Evolutionary conservation across 1,284 basidiomycete species (phyloP).

Genomic region (Malassezia cuniculi): DNA sequence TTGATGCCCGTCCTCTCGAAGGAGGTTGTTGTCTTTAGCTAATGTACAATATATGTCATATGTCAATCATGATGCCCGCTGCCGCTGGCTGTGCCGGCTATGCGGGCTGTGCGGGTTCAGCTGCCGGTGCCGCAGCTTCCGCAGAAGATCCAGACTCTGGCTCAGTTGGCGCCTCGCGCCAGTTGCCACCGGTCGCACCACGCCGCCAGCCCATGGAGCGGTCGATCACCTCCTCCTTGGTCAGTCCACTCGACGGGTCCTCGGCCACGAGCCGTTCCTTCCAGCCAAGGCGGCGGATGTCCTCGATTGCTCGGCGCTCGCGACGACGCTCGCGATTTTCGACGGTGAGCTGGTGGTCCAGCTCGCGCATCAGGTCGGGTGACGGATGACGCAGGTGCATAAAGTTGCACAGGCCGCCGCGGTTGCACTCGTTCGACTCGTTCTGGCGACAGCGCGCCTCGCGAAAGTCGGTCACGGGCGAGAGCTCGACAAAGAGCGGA

Average conservation of each 20-base stretch:
- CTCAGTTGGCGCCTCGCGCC: too few species aligned
- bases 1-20: conserved; percentile 1
- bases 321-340: conserved; percentile 23
- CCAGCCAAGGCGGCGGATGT: conserved; percentile 14
- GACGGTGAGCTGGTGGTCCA: conserved; percentile 35
- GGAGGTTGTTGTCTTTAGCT: conserved; percentile 1
- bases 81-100: not conserved
- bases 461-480: conserved; percentile 94
- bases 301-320: conserved; percentile 11
- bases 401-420: conserved; percentile 77
- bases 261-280: conserved; percentile 13
- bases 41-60: too few species aligned
- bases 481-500: conserved; percentile 96
- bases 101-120: too few species aligned
- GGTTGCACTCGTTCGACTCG: conserved; percentile 55
- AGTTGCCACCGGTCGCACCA: conserved; percentile 12
- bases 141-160: too few species aligned
- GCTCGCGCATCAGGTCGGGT: conserved; percentile 19
- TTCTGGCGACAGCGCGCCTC: conserved; percentile 92
- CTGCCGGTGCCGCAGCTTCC: too few species aligned
- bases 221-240: conserved; percentile 4
- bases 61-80: not conserved
- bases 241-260: not conserved
- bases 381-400: conserved; percentile 61
- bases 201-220: conserved; percentile 6